Evolutionary conservation across 176 grass and related monocot genomes (phyloP), one percentile per base, ranked within the genome.

Genomic region (Hordeum marinum): DNA sequence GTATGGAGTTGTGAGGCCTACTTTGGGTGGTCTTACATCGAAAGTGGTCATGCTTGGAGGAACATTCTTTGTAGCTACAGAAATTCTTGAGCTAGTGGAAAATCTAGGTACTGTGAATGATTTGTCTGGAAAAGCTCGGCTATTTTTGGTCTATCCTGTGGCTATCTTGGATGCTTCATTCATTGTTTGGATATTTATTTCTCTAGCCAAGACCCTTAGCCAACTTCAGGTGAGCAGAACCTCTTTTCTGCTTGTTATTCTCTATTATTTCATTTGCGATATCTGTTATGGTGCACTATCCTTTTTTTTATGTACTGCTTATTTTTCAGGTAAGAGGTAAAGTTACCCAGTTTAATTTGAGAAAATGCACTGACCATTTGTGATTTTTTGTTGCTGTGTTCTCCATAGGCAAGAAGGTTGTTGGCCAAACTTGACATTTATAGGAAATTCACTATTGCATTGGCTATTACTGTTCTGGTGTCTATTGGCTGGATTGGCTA

Each of bases 41-140:
- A 96, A 99, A 86, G 97, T 99, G 76, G 64, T 99, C 67, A 91
- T 96, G 94, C 94, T 99, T 69, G 97, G 94, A 66, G 93, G 84
- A 68, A 99, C 97, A 52, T 99, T 99, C 86, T 96, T 99, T 85
- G 20, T 99, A 72, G 97, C 97, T 61, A 96, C 97, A 67, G 96
- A 94, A 91, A 96, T 90, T 84, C 96, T 99, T 88, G 97, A 96
- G 37, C 89, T 96, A 84, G 94, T 99, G 17, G 97, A 99, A 88
- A 99, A 96, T 96, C 85, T 92, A 71, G 96, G 96, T 90, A 88
- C 96, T 64, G 89, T 99, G 76, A 99, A 89, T 79, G 96, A 99
- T 91, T 74, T 96, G 72, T 94, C 94, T 45, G 97, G 97, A 86
- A 99, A 99, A 89, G 97, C 97, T 80, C 87, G 97, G 37, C 45